Evolutionary conservation across 1,139 yeast genomes (phyloP).

Genomic region (Sugiyamaella paludigena): DNA sequence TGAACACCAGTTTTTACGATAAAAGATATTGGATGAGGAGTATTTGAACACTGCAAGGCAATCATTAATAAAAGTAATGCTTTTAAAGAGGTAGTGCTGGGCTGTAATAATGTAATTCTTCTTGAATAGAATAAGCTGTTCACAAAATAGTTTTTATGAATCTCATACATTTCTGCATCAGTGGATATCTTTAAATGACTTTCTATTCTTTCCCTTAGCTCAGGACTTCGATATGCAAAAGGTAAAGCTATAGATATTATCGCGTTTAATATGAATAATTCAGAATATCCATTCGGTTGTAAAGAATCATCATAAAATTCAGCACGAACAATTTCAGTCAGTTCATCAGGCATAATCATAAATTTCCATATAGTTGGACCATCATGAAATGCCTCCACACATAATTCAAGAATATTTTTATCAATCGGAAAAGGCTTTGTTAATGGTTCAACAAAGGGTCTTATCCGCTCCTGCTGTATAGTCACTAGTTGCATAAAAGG

Average conservation of each 20-base stretch:
- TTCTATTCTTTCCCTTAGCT: neutral
- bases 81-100: conserved; percentile 23
- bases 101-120: conserved; percentile 22
- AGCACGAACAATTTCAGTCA: conserved; percentile 21
- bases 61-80: conserved; percentile 24
- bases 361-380: conserved; percentile 19
- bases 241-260: conserved; percentile 24
- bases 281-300: conserved; percentile 27
- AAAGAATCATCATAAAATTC: conserved; percentile 19
- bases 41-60: conserved; percentile 25
- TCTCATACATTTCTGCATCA: neutral
- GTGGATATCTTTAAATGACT: neutral
- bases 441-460: conserved; percentile 23
- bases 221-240: conserved; percentile 4
- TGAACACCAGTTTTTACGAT: conserved; percentile 54
- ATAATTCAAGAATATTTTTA: conserved; percentile 7
- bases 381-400: conserved; percentile 11
- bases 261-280: conserved; percentile 25
- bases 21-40: conserved; percentile 46
- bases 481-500: conserved; percentile 27
- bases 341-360: conserved; percentile 24
- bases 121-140: conserved; percentile 25
- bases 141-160: conserved; percentile 9
- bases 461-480: conserved; percentile 39
- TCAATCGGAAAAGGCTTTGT: conserved; percentile 16